Conservation (phyloP, 1,284 basidiomycete species). For the Pseudozyma thailandica region DNA sequence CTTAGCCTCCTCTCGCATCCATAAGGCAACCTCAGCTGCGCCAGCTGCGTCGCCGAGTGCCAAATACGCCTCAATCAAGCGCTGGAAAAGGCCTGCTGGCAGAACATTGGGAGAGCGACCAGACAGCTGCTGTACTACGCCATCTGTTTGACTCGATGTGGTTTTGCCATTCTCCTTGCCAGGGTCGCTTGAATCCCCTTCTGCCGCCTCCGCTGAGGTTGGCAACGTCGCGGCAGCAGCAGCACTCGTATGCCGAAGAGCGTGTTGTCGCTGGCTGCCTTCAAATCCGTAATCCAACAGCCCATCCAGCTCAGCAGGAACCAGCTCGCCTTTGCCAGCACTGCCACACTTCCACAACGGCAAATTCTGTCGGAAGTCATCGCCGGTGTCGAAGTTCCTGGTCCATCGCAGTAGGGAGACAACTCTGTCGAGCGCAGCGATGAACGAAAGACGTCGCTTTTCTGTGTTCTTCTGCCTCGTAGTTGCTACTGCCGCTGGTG, state of each 20-base stretch:
- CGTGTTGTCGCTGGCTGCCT: not conserved
- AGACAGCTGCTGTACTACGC: constrained; percentile 3
- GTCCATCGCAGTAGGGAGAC: constrained; percentile 40
- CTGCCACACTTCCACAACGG: constrained; percentile 32
- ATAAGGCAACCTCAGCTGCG: constrained; percentile 43
- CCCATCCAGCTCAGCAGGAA: constrained; percentile 27
- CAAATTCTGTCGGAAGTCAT: constrained; percentile 21
- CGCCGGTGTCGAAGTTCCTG: constrained; percentile 33
- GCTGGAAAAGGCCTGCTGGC: constrained; percentile 21
- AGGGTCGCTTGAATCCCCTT: not conserved
- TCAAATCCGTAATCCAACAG: constrained; percentile 12
- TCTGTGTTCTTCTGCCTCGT: constrained; percentile 7
- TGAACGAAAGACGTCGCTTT: constrained; percentile 15
- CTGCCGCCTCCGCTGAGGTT: not conserved
- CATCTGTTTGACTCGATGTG: not conserved
- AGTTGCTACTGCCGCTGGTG: not conserved
- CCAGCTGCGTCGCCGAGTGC: constrained; percentile 28
- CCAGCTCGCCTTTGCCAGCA: constrained; percentile 15
- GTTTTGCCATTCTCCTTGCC: not conserved
- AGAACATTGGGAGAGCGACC: constrained; percentile 25
- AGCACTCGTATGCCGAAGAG: constrained; percentile 1
- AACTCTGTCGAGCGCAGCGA: constrained; percentile 22
- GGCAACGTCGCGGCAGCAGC: constrained; percentile 17
- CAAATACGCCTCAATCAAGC: constrained; percentile 37
- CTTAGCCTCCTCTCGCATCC: constrained; percentile 51